A percentile compares a stretch with the other conserved stretches of the same genome.
Evolutionary conservation across 345 rosid genomes (phyloP).

Genomic region (Syzygium grande): DNA sequence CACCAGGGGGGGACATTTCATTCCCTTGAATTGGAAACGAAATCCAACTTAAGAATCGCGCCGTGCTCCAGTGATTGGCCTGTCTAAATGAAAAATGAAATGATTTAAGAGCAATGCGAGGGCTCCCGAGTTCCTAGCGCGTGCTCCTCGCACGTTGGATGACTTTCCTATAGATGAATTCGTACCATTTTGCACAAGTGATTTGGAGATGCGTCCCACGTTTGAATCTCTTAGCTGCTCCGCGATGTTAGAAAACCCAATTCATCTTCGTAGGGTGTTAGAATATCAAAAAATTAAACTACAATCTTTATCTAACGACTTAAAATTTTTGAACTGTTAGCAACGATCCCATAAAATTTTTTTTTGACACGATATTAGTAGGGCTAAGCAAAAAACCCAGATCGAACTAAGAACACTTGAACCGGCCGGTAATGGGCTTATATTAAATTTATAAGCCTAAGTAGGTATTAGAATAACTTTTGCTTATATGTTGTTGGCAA

Average conservation of each 20-base stretch:
- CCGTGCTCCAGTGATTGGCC: accelerated
- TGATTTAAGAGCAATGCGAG: neutral
- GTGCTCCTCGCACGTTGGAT: neutral
- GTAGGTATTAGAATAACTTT: no score
- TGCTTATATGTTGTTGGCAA: no score
- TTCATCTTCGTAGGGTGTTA: neutral
- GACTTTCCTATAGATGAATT: neutral
- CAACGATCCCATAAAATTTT: accelerated
- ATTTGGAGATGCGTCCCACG: accelerated
- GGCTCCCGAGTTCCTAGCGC: accelerated
- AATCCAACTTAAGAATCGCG: neutral
- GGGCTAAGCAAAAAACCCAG: no score
- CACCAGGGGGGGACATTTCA: neutral
- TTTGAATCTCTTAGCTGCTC: accelerated
- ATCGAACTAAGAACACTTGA: no score
- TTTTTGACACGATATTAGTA: neutral
- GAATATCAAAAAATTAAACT: neutral
- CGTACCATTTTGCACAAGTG: accelerated
- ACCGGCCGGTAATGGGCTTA: no score
- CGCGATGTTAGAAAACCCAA: accelerated
- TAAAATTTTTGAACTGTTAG: neutral
- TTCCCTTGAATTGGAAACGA: neutral
- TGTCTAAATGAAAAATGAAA: neutral
- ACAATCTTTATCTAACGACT: neutral
- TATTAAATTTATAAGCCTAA: no score